Percentiles rank a stretch among this genome's conserved stretches.
Conservation (phyloP, 768 basidiomycete genomes). For the Neoboletus brunneissimus region DNA sequence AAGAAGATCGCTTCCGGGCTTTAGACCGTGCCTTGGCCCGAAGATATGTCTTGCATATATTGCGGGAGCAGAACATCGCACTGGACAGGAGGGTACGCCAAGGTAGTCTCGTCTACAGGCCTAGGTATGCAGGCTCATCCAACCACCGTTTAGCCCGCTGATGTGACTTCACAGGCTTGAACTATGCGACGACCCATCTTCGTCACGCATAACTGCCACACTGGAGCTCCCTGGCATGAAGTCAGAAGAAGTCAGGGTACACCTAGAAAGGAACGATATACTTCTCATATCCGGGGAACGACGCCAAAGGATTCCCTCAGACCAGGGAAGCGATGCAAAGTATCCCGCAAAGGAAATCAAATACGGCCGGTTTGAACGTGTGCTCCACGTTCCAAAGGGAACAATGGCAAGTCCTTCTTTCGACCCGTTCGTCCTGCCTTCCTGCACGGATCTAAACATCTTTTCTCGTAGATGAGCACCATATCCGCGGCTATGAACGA, state of each 20-base stretch:
- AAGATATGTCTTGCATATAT: constrained; percentile 25
- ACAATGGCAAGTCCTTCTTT: constrained; percentile 30
- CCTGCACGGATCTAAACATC: not conserved
- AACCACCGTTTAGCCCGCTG: constrained; percentile 1
- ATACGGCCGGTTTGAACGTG: constrained; percentile 39
- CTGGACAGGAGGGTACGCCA: constrained; percentile 22
- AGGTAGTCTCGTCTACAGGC: constrained; percentile 32
- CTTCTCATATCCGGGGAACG: constrained; percentile 39
- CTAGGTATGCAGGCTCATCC: constrained; percentile 24
- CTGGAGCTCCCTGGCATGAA: constrained; percentile 42
- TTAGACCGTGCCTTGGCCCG: constrained; percentile 32
- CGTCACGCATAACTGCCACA: constrained; percentile 32
- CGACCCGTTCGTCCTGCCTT: constrained; percentile 1
- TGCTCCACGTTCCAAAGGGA: constrained; percentile 35
- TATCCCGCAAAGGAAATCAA: constrained; percentile 39
- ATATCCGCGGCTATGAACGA: constrained; percentile 40
- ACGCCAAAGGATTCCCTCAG: constrained; percentile 10
- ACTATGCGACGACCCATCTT: constrained; percentile 36
- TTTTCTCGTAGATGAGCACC: constrained; percentile 30
- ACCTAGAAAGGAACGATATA: constrained; percentile 27
- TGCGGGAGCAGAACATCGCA: constrained; percentile 21
- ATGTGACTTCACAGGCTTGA: constrained; percentile 34
- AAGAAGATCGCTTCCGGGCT: constrained; percentile 30
- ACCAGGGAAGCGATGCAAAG: constrained; percentile 14
- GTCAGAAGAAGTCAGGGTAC: constrained; percentile 34